phyloP scores from a whole-genome alignment of 2,329 filamentous ascomycete species.

The Didymella sp. region DNA sequence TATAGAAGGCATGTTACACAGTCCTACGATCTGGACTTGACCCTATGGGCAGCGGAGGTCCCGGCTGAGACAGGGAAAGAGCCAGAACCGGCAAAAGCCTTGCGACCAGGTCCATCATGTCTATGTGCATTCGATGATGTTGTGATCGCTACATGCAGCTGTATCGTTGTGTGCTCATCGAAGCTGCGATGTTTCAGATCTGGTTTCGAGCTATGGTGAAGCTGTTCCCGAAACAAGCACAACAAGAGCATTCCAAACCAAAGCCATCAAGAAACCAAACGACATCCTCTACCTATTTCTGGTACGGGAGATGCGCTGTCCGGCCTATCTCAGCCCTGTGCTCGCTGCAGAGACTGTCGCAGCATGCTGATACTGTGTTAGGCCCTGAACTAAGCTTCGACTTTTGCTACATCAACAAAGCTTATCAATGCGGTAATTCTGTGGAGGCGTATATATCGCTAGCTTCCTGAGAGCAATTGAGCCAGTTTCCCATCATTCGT shows the following conservation, averaged over 20 bases:
- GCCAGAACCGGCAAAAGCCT: background rate
- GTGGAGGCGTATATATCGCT: constrained; percentile 26
- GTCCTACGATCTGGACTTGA: background rate
- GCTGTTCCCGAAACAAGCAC: constrained; percentile 33
- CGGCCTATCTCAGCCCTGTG: constrained; percentile 4
- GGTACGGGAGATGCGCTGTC: constrained; percentile 7
- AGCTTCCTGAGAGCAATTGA: constrained; percentile 10
- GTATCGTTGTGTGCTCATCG: constrained; percentile 1
- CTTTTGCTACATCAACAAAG: constrained; percentile 24
- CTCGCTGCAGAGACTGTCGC: constrained; percentile 19
- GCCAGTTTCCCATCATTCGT: constrained; percentile 21
- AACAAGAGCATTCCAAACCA: constrained; percentile 17
- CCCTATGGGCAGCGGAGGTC: background rate
- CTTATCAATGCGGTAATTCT: constrained; percentile 13
- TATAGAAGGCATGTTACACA: background rate
- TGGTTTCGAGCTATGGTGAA: constrained; percentile 35
- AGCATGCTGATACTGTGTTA: constrained; percentile 35
- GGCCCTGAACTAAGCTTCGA: constrained; percentile 31
- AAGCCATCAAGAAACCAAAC: constrained; percentile 22
- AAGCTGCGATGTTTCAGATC: constrained; percentile 39
- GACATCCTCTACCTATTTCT: constrained; percentile 23
- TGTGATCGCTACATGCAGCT: background rate
- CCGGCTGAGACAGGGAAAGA: background rate
- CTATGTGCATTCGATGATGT: background rate
- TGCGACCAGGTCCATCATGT: background rate